These are phyloP conservation scores for Zanthoxylum bungeanum DNA, from an alignment of 345 rosid species.

Conservation along the genomic window DNA sequence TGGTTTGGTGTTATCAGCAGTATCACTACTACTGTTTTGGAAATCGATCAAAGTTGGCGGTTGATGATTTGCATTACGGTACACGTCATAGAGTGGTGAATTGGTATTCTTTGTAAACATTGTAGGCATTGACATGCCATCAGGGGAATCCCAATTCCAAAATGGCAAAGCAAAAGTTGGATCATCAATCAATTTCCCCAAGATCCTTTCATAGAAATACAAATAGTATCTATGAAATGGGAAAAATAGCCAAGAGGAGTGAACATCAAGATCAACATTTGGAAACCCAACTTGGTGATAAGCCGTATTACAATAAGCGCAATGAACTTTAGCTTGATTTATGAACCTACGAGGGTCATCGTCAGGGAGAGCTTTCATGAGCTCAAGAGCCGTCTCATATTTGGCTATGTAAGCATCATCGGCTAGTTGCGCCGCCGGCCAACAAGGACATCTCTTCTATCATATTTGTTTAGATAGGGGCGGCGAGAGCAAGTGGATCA, in stretches of 20 bases:
- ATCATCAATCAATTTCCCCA: conserved; percentile 53
- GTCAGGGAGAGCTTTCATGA: conserved; percentile 56
- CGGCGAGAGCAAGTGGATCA: too few relatives aligned
- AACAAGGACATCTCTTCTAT: too few relatives aligned
- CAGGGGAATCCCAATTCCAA: conserved; percentile 64
- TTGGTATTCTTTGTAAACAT: conserved; percentile 33
- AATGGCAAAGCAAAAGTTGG: conserved; percentile 54
- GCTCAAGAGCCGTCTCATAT: conserved; percentile 40
- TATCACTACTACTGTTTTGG: too few relatives aligned
- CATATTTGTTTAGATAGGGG: too few relatives aligned
- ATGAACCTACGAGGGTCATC: conserved; percentile 55
- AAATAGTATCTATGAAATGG: conserved; percentile 58
- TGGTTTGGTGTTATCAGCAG: too few relatives aligned
- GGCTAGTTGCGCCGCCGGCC: conserved; percentile 49
- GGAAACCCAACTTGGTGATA: conserved; percentile 54
- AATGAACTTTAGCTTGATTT: conserved; percentile 57
- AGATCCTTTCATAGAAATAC: conserved; percentile 47
- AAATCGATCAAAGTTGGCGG: conserved; percentile 42
- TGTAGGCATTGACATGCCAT: conserved; percentile 54
- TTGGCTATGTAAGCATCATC: conserved; percentile 34
- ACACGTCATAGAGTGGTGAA: conserved; percentile 40
- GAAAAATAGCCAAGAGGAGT: conserved; percentile 57
- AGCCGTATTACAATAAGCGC: conserved; percentile 65
- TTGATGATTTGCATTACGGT: conserved; percentile 34
- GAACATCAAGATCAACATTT: conserved; percentile 45